These are phyloP conservation scores for Plasmodium gallinaceum DNA, from an alignment of 169 alveolate genomes.

Conservation along the genomic window DNA sequence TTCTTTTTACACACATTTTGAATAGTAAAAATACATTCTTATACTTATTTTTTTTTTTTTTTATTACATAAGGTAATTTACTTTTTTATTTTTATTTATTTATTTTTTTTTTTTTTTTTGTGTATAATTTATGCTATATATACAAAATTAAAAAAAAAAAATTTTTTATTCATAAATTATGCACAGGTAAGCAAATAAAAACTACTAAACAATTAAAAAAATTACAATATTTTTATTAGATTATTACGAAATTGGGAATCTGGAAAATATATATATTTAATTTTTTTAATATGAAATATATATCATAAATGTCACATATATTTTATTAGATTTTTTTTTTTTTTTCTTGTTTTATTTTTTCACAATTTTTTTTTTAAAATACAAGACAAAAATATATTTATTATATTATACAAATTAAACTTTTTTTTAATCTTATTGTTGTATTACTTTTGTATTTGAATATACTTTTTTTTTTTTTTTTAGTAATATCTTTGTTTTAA, in stretches of 20 bases:
- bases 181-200: slow-evolving; percentile 52
- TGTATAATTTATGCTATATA: background rate
- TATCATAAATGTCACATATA: slow-evolving; percentile 2
- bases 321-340: slow-evolving; percentile 15
- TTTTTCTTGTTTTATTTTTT: slow-evolving; percentile 1
- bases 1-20: too few relatives aligned
- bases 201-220: slow-evolving; percentile 8
- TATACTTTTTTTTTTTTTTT: too few relatives aligned
- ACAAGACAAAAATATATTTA: slow-evolving; percentile 3
- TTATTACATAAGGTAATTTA: background rate
- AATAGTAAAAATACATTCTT: too few relatives aligned
- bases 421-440: too few relatives aligned
- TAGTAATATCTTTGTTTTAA: too few relatives aligned
- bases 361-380: slow-evolving; percentile 16
- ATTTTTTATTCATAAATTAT: slow-evolving; percentile 13
- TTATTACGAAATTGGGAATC: slow-evolving; percentile 21
- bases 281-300: background rate
- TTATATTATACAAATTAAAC: background rate
- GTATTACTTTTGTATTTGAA: too few relatives aligned
- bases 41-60: too few relatives aligned
- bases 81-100: background rate
- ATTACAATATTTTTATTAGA: slow-evolving; percentile 27
- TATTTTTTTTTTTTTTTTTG: slow-evolving; percentile 7
- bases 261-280: slow-evolving; percentile 15
- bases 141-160: slow-evolving; percentile 10